Percentiles rank a stretch among this genome's conserved stretches.
Conservation (phyloP, 2,329 filamentous ascomycete genomes). For the Thielaviopsis punctulata region DNA sequence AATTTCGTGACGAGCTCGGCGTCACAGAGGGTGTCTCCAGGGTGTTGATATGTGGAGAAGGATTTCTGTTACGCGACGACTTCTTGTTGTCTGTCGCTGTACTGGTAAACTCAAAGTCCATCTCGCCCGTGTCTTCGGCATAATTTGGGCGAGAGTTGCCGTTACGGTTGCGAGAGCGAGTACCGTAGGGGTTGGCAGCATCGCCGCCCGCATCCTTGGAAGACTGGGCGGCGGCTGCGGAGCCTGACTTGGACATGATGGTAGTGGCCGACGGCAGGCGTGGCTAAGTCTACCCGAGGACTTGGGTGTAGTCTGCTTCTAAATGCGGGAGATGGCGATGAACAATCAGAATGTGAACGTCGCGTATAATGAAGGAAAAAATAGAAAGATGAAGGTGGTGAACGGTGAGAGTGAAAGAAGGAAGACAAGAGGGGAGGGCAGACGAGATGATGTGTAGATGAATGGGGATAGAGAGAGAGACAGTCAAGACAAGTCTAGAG, state of each 20-base stretch:
- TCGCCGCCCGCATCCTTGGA: slow-evolving; percentile 33
- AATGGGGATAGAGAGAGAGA: slow-evolving; percentile 10
- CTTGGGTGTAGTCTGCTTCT: not conserved
- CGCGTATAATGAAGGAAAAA: not conserved
- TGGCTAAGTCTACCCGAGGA: not conserved
- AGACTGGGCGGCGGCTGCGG: slow-evolving; percentile 25
- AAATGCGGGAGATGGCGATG: not conserved
- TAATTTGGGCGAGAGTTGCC: slow-evolving; percentile 77
- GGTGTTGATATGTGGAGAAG: slow-evolving; percentile 1
- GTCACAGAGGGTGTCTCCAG: not conserved
- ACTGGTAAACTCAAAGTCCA: slow-evolving; percentile 61
- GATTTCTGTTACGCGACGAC: slow-evolving; percentile 22
- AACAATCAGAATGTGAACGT: not conserved
- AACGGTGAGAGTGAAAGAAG: not conserved
- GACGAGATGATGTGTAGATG: not conserved
- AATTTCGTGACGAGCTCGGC: slow-evolving; percentile 6
- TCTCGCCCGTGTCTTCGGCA: slow-evolving; percentile 75
- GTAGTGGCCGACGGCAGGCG: slow-evolving; percentile 15
- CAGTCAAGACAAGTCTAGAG: not conserved
- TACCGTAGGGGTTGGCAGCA: slow-evolving; percentile 62
- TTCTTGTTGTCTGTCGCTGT: slow-evolving; percentile 41
- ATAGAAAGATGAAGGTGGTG: not conserved
- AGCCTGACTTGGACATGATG: slow-evolving; percentile 31
- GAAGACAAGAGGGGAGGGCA: not conserved
- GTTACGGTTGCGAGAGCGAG: slow-evolving; percentile 77